Conservation (phyloP, 805 yeast genomes). For the Torulaspora maleeae region DNA sequence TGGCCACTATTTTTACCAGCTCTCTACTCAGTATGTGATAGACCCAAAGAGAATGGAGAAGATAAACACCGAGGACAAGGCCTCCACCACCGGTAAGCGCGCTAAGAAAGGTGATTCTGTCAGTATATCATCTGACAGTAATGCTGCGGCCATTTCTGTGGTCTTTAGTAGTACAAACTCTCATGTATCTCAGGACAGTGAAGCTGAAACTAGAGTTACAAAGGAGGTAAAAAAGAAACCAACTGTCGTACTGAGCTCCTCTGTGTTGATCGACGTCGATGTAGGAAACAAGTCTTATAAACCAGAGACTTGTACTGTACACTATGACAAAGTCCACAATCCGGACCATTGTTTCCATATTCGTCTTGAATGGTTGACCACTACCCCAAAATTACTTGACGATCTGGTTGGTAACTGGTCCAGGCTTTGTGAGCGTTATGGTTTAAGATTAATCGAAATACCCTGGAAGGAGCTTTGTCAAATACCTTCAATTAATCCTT, state of each 20-base stretch:
- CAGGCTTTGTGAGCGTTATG: conserved; percentile 79
- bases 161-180: conserved; percentile 12
- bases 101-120: conserved; percentile 4
- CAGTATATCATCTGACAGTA: conserved; percentile 11
- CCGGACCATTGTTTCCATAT: conserved; percentile 94
- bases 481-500: conserved; percentile 73
- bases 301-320: conserved; percentile 74
- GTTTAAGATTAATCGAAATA: conserved; percentile 74
- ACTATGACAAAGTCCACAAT: conserved; percentile 87
- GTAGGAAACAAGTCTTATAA: conserved; percentile 65
- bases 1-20: conserved; percentile 86
- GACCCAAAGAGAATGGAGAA: conserved; percentile 14
- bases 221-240: conserved; percentile 15
- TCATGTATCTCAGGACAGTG: conserved; percentile 12
- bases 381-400: conserved; percentile 80
- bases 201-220: conserved; percentile 4
- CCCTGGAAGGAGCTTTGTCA: conserved; percentile 86
- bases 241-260: conserved; percentile 57
- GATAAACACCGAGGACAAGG: conserved; percentile 8
- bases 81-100: conserved; percentile 6
- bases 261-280: conserved; percentile 70
- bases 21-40: conserved; percentile 51
- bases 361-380: conserved; percentile 86
- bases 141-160: conserved; percentile 6
- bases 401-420: conserved; percentile 75